Evolutionary conservation across 257 asterid genomes (phyloP), one percentile per base, ranked within the genome.

Genomic region (Ophiorrhiza pumila): DNA sequence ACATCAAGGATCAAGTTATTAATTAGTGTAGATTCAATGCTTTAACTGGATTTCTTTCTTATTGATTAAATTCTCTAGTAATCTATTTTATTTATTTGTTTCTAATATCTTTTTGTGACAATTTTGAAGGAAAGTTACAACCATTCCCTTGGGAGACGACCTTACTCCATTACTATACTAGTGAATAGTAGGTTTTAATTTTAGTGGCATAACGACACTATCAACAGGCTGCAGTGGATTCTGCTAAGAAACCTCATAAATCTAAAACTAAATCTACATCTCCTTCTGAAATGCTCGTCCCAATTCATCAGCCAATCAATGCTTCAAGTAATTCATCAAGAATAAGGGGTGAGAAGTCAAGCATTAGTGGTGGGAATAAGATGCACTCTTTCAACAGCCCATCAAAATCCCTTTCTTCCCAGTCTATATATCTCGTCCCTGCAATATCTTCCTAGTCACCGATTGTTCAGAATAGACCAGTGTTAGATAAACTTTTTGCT

Each of bases 341-440:
- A 83, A 63, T 69, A 79, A 84, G 87, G 55, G 77, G 90, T 58
- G 96, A 88, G 69, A 91, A 81, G 73, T 79, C 88, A 69, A 85
- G 84, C 77, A 49, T 85, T 52, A 82, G 82, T 76, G 71, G 89
- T 12, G 87, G 92, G 46, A 63, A 81, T 77, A 85, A 75, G 75
- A 72, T 86, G 67, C 87, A 77, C 80, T 72, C 84, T 73, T 89
- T 87, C 73, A 77, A 81, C 76, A 68, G 86, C 65, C 83, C 90
- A 39, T 85, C 96, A 31, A 89, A 87, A 72, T 94, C 97, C 55
- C 91, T 92, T 15, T 77, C 88, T 75, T 89, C 96, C 52, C 93
- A 96, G 13, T 86, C 96, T 60, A 78, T 86, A 83, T 89, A 84
- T 82, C 95, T 91, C 66, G 91, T 88, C 65, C 87, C 96, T 17